Conservation (phyloP, 257 asterid genomes). For the Gynochthodes officinalis region DNA sequence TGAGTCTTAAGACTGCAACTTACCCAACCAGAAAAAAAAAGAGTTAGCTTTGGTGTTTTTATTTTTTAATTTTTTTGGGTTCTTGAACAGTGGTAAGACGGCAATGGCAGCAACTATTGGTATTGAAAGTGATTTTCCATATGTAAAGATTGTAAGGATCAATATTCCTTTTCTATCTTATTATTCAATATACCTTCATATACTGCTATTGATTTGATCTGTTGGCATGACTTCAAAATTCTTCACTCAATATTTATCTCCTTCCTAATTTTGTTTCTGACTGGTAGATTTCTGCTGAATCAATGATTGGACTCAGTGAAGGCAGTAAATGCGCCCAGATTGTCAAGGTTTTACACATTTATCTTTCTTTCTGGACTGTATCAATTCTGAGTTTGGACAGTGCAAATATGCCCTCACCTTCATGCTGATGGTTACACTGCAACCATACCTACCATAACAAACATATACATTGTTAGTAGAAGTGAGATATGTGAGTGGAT, state of each 20-base stretch:
- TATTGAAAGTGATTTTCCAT: conserved; percentile 88
- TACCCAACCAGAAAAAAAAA: not conserved
- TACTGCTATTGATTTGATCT: not conserved
- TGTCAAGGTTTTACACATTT: conserved; percentile 56
- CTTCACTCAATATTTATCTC: conserved; percentile 11
- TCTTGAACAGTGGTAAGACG: conserved; percentile 81
- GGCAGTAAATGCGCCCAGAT: conserved; percentile 92
- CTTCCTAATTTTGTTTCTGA: conserved; percentile 20
- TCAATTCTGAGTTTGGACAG: conserved; percentile 1
- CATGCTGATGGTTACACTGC: not conserved
- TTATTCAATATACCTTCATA: conserved; percentile 27
- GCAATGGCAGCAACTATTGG: conserved; percentile 97
- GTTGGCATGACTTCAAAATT: conserved; percentile 10
- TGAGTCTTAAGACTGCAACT: not conserved
- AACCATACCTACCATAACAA: not conserved
- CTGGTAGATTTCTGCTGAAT: conserved; percentile 88
- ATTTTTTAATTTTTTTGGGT: conserved; percentile 6
- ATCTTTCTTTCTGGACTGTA: conserved; percentile 9
- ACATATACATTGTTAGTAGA: not conserved
- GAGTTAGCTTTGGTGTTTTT: not conserved
- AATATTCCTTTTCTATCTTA: no score
- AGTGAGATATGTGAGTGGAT: not conserved
- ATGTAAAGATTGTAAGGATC: conserved; percentile 97
- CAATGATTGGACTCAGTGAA: conserved; percentile 97
- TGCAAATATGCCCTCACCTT: not conserved